Conservation (phyloP, 2,329 filamentous ascomycete genomes). For the Raffaelea ambrosiae region DNA sequence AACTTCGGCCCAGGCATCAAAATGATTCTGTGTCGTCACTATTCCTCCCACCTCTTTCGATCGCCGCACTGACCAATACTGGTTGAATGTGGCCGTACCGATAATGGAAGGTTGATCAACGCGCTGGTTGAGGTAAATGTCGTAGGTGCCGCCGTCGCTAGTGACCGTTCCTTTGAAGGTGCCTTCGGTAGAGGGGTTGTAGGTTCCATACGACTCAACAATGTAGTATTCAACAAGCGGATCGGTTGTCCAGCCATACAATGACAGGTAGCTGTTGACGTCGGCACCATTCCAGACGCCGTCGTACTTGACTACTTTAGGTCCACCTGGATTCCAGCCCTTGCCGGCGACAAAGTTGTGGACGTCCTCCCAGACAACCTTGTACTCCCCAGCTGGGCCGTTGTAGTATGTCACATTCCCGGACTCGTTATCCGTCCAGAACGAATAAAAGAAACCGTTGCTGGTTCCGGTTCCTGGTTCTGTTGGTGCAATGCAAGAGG, state of each 20-base stretch:
- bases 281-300: slow-evolving; percentile 21
- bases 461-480: slow-evolving; percentile 17
- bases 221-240: slow-evolving; percentile 31
- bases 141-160: slow-evolving; percentile 24
- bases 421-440: slow-evolving; percentile 30
- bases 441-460: slow-evolving; percentile 36
- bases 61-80: slow-evolving; percentile 40
- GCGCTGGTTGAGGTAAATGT: slow-evolving; percentile 25
- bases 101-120: slow-evolving; percentile 35
- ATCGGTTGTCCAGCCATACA: slow-evolving; percentile 28
- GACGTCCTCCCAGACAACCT: slow-evolving; percentile 30
- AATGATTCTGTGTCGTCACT: slow-evolving; percentile 40
- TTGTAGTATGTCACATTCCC: slow-evolving; percentile 32
- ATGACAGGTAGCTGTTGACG: slow-evolving; percentile 9
- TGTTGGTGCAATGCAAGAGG: slow-evolving; percentile 8
- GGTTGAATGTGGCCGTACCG: slow-evolving; percentile 39
- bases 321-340: slow-evolving; percentile 44
- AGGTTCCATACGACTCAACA: slow-evolving; percentile 23
- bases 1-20: slow-evolving; percentile 38
- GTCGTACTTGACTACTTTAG: slow-evolving; percentile 17
- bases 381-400: slow-evolving; percentile 29
- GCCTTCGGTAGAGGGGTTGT: slow-evolving; percentile 20
- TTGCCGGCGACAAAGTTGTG: slow-evolving; percentile 50
- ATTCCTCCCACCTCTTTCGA: slow-evolving; percentile 37
- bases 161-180: slow-evolving; percentile 21